Conservation (phyloP, 305 asterid genomes). For the Fraxinus floribunda region DNA sequence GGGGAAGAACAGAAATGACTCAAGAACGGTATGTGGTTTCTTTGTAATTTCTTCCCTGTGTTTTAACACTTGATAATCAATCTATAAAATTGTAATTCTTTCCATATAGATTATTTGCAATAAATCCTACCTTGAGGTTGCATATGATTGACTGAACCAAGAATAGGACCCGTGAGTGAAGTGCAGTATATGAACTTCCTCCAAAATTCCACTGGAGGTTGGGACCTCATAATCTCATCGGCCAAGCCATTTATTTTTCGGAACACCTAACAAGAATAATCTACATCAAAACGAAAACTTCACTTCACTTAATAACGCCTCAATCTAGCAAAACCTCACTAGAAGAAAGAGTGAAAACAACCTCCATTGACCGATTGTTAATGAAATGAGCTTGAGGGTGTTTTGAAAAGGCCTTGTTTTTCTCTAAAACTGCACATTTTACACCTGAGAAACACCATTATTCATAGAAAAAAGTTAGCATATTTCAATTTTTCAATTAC, state of each 20-base stretch:
- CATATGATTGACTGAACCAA: conserved; percentile 88
- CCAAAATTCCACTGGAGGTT: conserved; percentile 92
- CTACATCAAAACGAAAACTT: conserved; percentile 37
- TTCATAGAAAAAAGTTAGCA: not conserved
- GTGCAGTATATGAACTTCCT: conserved; percentile 89
- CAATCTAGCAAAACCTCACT: conserved; percentile 3
- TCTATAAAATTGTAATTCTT: not conserved
- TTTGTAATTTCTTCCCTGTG: not conserved
- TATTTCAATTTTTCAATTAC: not conserved
- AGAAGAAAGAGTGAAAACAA: conserved; percentile 28
- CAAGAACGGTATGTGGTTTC: not conserved
- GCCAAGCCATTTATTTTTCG: conserved; percentile 77
- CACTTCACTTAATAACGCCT: conserved; percentile 14
- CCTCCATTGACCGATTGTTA: conserved; percentile 95
- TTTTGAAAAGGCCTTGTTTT: conserved; percentile 52
- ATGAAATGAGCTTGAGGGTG: conserved; percentile 98
- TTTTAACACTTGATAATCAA: not conserved
- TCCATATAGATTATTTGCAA: not conserved
- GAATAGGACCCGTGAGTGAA: conserved; percentile 73
- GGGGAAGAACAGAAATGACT: not conserved
- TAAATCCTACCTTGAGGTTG: conserved; percentile 63
- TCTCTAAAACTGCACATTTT: conserved; percentile 79
- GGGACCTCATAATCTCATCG: conserved; percentile 70
- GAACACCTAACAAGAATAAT: conserved; percentile 60
- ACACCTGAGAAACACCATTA: conserved; percentile 48